phyloP scores from a whole-genome alignment of 331 rosid genomes.

The Malus hybrid region DNA sequence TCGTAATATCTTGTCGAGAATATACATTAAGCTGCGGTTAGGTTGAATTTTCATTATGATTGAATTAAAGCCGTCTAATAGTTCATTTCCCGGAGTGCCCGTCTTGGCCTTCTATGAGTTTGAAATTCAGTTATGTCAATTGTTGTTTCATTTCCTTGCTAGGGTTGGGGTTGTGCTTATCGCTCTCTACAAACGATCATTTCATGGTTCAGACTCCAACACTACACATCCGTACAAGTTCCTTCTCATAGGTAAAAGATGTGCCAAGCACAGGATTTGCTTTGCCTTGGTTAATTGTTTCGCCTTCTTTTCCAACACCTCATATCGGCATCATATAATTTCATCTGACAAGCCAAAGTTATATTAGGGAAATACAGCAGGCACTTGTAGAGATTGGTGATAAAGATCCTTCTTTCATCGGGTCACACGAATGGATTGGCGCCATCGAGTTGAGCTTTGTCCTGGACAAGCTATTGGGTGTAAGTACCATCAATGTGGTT shows the following conservation, averaged over 20 bases:
- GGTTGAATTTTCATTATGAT: not conserved
- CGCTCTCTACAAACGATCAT: slow-evolving; percentile 91
- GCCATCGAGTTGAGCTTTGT: slow-evolving; percentile 98
- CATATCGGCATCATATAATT: not conserved
- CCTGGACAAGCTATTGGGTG: slow-evolving; percentile 91
- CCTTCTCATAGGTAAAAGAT: slow-evolving; percentile 80
- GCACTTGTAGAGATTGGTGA: slow-evolving; percentile 91
- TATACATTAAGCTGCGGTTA: not conserved
- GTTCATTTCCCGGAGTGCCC: not conserved
- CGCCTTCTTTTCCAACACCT: not conserved
- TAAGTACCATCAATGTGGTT: slow-evolving; percentile 29
- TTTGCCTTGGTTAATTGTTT: not conserved
- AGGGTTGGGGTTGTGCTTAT: slow-evolving; percentile 99
- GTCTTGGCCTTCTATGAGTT: not conserved
- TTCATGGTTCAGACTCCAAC: slow-evolving; percentile 97
- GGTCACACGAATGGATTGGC: slow-evolving; percentile 96
- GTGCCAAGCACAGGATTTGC: not conserved
- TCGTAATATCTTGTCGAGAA: slow-evolving; percentile 2
- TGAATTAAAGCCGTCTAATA: not conserved
- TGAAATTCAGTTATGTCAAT: not conserved
- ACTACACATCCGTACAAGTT: slow-evolving; percentile 75
- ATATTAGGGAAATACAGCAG: slow-evolving; percentile 79
- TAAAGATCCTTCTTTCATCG: slow-evolving; percentile 75
- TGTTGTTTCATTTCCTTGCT: slow-evolving; percentile 18
- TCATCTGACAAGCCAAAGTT: slow-evolving; percentile 14